phyloP scores from a whole-genome alignment of 805 yeast species.

The Ogataea nakhonphanomensis region DNA sequence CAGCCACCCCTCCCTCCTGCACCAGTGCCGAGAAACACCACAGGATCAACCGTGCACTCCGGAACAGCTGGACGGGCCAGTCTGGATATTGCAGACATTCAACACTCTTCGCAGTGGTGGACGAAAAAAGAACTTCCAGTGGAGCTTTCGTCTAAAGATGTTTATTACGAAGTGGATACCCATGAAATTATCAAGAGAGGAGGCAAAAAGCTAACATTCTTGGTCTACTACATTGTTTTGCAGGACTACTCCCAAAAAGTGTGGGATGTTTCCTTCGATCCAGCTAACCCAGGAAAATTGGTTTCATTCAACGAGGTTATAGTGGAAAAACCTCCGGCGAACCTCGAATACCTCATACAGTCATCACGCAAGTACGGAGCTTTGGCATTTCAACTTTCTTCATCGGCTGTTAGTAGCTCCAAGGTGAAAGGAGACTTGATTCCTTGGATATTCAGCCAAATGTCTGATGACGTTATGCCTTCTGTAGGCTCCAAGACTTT shows the following conservation, averaged over 20 bases:
- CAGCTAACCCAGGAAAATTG: constrained; percentile 50
- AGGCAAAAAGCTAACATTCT: constrained; percentile 43
- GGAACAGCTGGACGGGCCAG: constrained; percentile 6
- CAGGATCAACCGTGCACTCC: constrained; percentile 19
- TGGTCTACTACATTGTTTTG: constrained; percentile 70
- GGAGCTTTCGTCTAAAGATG: constrained; percentile 40
- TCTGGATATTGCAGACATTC: constrained; percentile 21
- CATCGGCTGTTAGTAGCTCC: constrained; percentile 34
- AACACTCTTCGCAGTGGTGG: constrained; percentile 59
- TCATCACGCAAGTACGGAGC: constrained; percentile 52
- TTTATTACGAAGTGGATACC: constrained; percentile 65
- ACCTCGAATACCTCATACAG: constrained; percentile 47
- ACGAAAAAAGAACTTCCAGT: constrained; percentile 55
- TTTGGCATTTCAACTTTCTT: constrained; percentile 44
- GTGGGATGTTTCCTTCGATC: constrained; percentile 55
- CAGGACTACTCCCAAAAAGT: constrained; percentile 68
- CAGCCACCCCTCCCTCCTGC: constrained; percentile 18
- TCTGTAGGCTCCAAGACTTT: constrained; percentile 63
- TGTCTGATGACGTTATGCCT: constrained; percentile 34
- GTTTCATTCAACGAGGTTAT: constrained; percentile 36
- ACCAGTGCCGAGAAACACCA: constrained; percentile 12
- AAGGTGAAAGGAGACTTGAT: constrained; percentile 33
- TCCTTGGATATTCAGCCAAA: constrained; percentile 33
- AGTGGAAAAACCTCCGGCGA: constrained; percentile 38
- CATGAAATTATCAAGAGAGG: constrained; percentile 54